Conservation (phyloP, 768 basidiomycete genomes). For the Panus rudis region DNA sequence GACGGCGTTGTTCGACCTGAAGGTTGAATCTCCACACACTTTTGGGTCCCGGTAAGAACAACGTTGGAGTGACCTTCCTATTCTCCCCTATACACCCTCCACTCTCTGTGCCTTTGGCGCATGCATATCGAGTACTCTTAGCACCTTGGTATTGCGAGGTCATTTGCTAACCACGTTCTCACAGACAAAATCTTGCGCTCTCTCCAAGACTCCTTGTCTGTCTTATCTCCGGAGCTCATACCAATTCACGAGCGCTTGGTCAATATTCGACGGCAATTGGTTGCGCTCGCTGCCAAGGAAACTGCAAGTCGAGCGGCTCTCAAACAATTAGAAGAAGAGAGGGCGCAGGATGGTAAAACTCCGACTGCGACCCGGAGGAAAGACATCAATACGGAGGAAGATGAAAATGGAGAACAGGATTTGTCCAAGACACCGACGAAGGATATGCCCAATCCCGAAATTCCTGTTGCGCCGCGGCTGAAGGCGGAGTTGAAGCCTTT, state of each 20-base stretch:
- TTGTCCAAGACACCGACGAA: constrained; percentile 21
- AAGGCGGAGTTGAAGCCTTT: constrained; percentile 74
- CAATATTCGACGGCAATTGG: constrained; percentile 80
- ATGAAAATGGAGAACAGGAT: constrained; percentile 9
- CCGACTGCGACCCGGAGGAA: background rate
- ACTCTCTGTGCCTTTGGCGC: too few relatives aligned
- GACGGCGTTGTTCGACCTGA: too few relatives aligned
- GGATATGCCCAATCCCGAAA: constrained; percentile 17
- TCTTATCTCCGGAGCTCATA: constrained; percentile 83
- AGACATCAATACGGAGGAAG: background rate
- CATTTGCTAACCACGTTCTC: constrained; percentile 4
- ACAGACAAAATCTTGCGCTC: constrained; percentile 70
- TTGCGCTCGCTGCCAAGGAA: constrained; percentile 81
- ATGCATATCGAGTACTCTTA: too few relatives aligned
- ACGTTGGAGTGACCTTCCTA: too few relatives aligned
- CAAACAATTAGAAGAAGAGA: constrained; percentile 2
- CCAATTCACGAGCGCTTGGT: constrained; percentile 89
- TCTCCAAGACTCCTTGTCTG: constrained; percentile 79
- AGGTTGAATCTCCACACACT: too few relatives aligned
- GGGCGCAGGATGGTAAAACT: background rate
- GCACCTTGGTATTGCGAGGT: too few relatives aligned
- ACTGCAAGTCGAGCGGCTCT: constrained; percentile 60
- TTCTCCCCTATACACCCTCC: too few relatives aligned
- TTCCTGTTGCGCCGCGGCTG: constrained; percentile 12
- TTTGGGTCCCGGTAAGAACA: too few relatives aligned